Percentiles rank a stretch among this genome's conserved stretches.
These are phyloP conservation scores for Pyricularia sp. DNA, from an alignment of 2,329 filamentous ascomycete species.

Conservation along the genomic window DNA sequence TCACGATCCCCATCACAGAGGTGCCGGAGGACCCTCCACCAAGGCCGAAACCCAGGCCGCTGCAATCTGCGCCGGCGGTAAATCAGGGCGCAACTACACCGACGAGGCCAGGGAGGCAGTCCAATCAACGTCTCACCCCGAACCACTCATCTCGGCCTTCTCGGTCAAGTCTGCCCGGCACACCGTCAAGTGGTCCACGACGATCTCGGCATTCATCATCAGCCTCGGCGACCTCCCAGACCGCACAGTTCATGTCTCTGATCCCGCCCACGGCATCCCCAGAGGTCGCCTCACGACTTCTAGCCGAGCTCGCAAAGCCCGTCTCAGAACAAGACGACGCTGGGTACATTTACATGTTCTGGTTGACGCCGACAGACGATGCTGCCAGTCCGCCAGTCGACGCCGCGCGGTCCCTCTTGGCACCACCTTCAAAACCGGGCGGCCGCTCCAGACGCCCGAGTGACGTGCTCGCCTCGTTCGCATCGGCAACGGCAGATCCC, in stretches of 20 bases:
- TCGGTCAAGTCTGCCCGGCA: slow-evolving; percentile 11
- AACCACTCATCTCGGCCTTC: slow-evolving; percentile 13
- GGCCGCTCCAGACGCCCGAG: slow-evolving; percentile 37
- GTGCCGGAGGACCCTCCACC: slow-evolving; percentile 23
- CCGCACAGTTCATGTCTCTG: slow-evolving; percentile 47
- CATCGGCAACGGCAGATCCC: slow-evolving; percentile 18
- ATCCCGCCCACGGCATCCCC: slow-evolving; percentile 62
- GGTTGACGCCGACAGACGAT: slow-evolving; percentile 66
- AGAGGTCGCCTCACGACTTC: slow-evolving; percentile 58
- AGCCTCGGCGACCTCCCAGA: slow-evolving; percentile 21
- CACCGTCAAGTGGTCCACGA: slow-evolving; percentile 10
- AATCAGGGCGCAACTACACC: slow-evolving; percentile 10
- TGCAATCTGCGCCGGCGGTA: slow-evolving; percentile 23
- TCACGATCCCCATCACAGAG: slow-evolving; percentile 37
- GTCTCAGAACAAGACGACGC: slow-evolving; percentile 67
- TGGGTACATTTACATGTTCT: slow-evolving; percentile 99
- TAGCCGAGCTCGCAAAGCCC: slow-evolving; percentile 68
- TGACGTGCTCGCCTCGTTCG: slow-evolving; percentile 45
- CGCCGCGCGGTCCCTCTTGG: slow-evolving; percentile 48
- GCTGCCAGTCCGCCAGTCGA: slow-evolving; percentile 45
- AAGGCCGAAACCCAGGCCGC: slow-evolving; percentile 35
- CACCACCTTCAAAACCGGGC: slow-evolving; percentile 29
- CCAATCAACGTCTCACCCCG: slow-evolving; percentile 9
- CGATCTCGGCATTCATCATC: slow-evolving; percentile 14
- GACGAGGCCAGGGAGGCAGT: slow-evolving; percentile 13